Evolutionary conservation across 345 rosid species (phyloP).

Genomic region (Eucalyptus paniculata): DNA sequence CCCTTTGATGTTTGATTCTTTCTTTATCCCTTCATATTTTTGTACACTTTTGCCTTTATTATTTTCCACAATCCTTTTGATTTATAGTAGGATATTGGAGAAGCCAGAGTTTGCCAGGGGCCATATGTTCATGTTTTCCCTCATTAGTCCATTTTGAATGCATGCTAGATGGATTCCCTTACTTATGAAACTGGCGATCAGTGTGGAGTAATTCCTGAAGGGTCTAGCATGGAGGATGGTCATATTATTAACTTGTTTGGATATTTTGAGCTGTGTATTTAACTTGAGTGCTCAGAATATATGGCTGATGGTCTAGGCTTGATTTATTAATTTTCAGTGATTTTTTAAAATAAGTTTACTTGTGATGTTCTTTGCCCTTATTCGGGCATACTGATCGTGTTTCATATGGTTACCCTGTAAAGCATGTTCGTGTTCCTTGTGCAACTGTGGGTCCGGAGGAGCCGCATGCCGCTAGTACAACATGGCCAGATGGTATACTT

Average conservation of each 20-base stretch:
- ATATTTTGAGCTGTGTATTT: not conserved
- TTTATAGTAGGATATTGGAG: not conserved
- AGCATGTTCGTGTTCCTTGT: slow-evolving; percentile 22
- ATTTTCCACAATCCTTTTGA: not conserved
- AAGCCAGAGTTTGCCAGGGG: not conserved
- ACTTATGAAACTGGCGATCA: not conserved
- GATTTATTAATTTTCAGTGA: not conserved
- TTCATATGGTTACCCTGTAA: slow-evolving; percentile 23
- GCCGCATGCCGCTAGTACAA: slow-evolving; percentile 87
- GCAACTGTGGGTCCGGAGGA: slow-evolving; percentile 96
- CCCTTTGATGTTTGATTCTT: not conserved
- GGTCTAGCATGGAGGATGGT: not conserved
- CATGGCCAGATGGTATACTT: slow-evolving; percentile 71
- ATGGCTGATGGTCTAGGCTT: not conserved
- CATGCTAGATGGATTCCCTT: not conserved
- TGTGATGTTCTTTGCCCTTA: not conserved
- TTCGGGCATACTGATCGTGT: not conserved
- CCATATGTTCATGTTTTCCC: not conserved
- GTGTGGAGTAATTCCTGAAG: not conserved
- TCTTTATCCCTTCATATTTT: not conserved
- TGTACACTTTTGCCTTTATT: not conserved
- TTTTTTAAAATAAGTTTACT: not conserved
- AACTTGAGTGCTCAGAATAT: not conserved
- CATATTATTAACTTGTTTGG: not conserved
- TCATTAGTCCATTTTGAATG: not conserved